Percentiles rank a stretch among this genome's conserved stretches.
phyloP scores from a whole-genome alignment of 164 flowering plant species.

The Stephania japonica region DNA sequence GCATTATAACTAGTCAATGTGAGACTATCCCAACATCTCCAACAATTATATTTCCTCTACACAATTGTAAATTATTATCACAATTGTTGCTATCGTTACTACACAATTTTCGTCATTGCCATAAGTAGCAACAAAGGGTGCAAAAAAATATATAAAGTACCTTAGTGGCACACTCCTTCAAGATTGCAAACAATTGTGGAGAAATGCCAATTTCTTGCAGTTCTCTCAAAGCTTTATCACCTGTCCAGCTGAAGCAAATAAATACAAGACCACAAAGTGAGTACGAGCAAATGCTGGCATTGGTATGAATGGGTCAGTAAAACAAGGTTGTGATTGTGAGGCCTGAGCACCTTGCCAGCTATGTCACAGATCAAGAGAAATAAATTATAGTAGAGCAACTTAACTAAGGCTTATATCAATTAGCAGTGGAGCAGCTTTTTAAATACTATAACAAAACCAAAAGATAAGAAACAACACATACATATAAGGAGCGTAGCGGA shows the following conservation, averaged over 20 bases:
- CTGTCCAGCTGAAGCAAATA: slow-evolving; percentile 69
- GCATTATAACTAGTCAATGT: too few species aligned
- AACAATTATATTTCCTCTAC: too few species aligned
- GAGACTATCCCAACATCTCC: too few species aligned
- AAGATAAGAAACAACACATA: background rate
- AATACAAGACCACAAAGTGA: slow-evolving; percentile 4
- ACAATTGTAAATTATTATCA: background rate
- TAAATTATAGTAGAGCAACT: background rate
- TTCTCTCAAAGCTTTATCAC: slow-evolving; percentile 75
- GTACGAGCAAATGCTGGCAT: background rate
- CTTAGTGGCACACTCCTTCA: slow-evolving; percentile 76
- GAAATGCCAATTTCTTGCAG: slow-evolving; percentile 75
- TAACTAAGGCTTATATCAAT: background rate
- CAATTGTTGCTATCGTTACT: too few species aligned
- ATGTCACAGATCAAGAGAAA: background rate
- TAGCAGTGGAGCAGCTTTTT: background rate
- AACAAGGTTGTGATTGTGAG: too few species aligned
- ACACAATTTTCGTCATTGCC: background rate
- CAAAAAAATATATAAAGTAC: slow-evolving; percentile 24
- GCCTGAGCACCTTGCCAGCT: background rate
- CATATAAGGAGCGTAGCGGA: too few species aligned
- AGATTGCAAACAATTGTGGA: slow-evolving; percentile 52
- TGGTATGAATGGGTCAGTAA: background rate
- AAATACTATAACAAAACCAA: background rate
- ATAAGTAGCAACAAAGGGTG: background rate